phyloP scores from a whole-genome alignment of 805 yeast genomes.

The Lipomyces anomalus region DNA sequence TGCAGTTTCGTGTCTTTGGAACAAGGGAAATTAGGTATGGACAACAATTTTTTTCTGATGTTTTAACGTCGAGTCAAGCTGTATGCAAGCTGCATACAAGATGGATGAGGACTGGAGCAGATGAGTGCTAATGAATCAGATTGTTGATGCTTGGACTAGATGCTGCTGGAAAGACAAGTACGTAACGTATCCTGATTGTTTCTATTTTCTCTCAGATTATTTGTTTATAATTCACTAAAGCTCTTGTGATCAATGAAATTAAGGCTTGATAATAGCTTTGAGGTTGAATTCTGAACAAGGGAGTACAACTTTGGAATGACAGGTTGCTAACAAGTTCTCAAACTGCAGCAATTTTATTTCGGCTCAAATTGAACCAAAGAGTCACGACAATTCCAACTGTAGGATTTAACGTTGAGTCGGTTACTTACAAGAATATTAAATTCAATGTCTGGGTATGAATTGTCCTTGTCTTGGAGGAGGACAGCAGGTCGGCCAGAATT shows the following conservation, averaged over 20 bases:
- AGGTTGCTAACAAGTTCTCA: too few relatives aligned
- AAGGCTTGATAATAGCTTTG: too few relatives aligned
- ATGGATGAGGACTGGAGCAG: background rate
- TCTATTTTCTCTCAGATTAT: too few relatives aligned
- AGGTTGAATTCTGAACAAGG: too few relatives aligned
- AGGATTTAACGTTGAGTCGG: slow-evolving; percentile 76
- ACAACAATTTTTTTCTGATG: background rate
- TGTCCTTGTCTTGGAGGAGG: background rate
- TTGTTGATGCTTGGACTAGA: slow-evolving; percentile 88
- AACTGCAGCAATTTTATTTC: slow-evolving; percentile 59
- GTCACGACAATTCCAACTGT: slow-evolving; percentile 69
- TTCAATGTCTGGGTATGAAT: slow-evolving; percentile 67
- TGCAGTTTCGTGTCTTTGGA: slow-evolving; percentile 14
- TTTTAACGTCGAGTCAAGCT: background rate
- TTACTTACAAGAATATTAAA: slow-evolving; percentile 69
- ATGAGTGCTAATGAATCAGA: slow-evolving; percentile 25
- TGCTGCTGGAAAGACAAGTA: slow-evolving; percentile 63
- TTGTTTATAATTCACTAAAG: too few relatives aligned
- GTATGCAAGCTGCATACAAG: too few relatives aligned
- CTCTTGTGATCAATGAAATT: too few relatives aligned
- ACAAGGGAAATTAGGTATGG: slow-evolving; percentile 16
- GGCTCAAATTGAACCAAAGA: slow-evolving; percentile 42
- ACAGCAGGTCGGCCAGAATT: background rate
- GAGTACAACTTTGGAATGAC: too few relatives aligned
- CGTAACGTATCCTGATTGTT: slow-evolving; percentile 27